A percentile compares a stretch with the other conserved stretches of the same genome.
Conservation (phyloP, 352 stramenopile genomes). For the Phytopythium mirpurense region DNA sequence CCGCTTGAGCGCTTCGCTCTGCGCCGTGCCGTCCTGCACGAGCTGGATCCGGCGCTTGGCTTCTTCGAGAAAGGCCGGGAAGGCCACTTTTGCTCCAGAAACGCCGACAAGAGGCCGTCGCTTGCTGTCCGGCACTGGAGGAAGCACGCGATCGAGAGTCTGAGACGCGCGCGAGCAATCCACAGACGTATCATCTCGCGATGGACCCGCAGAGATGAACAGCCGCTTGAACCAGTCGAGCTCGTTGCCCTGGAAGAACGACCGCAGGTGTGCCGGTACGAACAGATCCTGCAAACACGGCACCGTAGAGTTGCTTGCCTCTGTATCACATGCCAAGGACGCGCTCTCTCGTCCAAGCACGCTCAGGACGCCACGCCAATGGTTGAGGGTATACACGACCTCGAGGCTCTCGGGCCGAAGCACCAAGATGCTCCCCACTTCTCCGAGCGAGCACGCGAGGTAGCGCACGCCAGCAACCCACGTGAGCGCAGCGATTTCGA, state of each 20-base stretch:
- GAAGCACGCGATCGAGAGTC: slow-evolving; percentile 19
- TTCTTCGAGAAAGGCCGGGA: slow-evolving; percentile 13
- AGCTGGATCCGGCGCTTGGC: slow-evolving; percentile 4
- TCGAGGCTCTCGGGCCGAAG: slow-evolving; percentile 26
- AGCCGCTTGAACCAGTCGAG: slow-evolving; percentile 23
- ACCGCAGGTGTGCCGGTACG: slow-evolving; percentile 15
- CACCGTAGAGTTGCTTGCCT: neutral
- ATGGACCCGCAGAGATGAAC: slow-evolving; percentile 15
- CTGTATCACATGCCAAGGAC: too few relatives aligned
- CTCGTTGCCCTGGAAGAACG: slow-evolving; percentile 30
- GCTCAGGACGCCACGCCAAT: slow-evolving; percentile 33
- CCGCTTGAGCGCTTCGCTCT: neutral
- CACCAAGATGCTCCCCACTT: slow-evolving; percentile 31
- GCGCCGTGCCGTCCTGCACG: neutral
- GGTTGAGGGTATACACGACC: slow-evolving; percentile 27
- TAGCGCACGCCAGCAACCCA: slow-evolving; percentile 14
- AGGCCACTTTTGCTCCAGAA: neutral
- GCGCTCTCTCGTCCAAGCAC: slow-evolving; percentile 15
- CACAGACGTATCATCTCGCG: slow-evolving; percentile 7
- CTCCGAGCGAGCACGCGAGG: slow-evolving; percentile 22
- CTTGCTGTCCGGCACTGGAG: neutral
- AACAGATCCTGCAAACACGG: neutral
- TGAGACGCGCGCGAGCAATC: slow-evolving; percentile 9
- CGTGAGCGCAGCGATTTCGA: slow-evolving; percentile 16
- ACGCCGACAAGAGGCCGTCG: neutral